These are phyloP conservation scores for Herpetomonas samuelpessoai DNA, from an alignment of 208 protist genomes.

Conservation along the genomic window DNA sequence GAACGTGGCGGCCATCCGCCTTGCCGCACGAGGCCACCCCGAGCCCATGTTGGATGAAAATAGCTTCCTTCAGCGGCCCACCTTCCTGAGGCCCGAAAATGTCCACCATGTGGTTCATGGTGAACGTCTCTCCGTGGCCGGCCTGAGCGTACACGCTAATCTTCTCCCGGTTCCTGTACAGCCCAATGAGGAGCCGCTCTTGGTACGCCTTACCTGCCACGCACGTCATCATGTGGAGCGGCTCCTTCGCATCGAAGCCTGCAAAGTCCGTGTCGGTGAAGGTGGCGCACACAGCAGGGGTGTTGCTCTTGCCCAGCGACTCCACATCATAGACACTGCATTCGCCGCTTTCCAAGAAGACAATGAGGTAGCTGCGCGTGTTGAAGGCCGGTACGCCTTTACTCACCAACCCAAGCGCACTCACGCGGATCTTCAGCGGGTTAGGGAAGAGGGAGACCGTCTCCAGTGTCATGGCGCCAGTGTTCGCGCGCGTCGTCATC, in stretches of 20 bases:
- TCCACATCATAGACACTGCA: slow-evolving; percentile 52
- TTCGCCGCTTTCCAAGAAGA: slow-evolving; percentile 57
- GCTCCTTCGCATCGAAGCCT: slow-evolving; percentile 31
- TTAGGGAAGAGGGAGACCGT: slow-evolving; percentile 31
- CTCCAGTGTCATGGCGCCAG: slow-evolving; percentile 13
- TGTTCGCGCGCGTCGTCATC: slow-evolving; percentile 22
- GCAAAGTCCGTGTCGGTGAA: slow-evolving; percentile 61
- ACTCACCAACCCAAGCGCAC: slow-evolving; percentile 44
- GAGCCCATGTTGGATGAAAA: slow-evolving; percentile 50
- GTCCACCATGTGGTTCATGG: slow-evolving; percentile 35
- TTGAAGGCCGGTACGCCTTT: slow-evolving; percentile 55
- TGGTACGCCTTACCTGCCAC: slow-evolving; percentile 60
- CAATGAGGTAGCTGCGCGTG: slow-evolving; percentile 59
- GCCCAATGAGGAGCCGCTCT: slow-evolving; percentile 51
- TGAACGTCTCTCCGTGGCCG: slow-evolving; percentile 23
- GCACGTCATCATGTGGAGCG: slow-evolving; percentile 39
- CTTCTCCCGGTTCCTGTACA: slow-evolving; percentile 33
- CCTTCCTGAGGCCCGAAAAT: slow-evolving; percentile 56
- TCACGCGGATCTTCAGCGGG: slow-evolving; percentile 41
- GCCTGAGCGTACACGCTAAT: slow-evolving; percentile 54
- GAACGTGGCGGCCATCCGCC: slow-evolving; percentile 47
- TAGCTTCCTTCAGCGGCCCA: slow-evolving; percentile 32
- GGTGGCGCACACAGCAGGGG: slow-evolving; percentile 30
- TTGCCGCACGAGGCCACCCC: slow-evolving; percentile 67
- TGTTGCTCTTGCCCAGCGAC: slow-evolving; percentile 23